A percentile compares a stretch with the other conserved stretches of the same genome.
Evolutionary conservation across 192 early-diverging fungal genomes (phyloP).

Genomic region (Umbelopsis sp.): DNA sequence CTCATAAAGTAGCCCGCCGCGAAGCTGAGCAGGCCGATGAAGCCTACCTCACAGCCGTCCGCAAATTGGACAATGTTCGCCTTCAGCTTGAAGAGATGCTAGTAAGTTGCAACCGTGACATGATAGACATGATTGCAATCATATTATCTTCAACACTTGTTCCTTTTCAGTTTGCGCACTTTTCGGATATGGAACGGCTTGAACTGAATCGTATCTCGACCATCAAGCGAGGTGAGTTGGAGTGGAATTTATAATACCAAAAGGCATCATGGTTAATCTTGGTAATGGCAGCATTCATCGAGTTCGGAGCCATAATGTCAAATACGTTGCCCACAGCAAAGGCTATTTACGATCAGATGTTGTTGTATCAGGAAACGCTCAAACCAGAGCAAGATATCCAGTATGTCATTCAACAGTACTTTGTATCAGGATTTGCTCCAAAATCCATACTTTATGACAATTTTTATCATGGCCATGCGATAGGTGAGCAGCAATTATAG

Average conservation of each 20-base stretch:
- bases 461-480: conserved; percentile 65
- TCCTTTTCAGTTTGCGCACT: conserved; percentile 53
- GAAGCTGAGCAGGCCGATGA: conserved; percentile 71
- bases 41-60: conserved; percentile 64
- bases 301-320: conserved; percentile 51
- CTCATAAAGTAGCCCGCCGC: conserved; percentile 52
- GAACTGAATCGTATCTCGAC: conserved; percentile 51
- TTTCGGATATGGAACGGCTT: conserved; percentile 49
- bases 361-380: conserved; percentile 67
- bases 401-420: conserved; percentile 75
- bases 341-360: conserved; percentile 59
- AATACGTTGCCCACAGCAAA: conserved; percentile 49
- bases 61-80: conserved; percentile 64
- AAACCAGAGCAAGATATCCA: conserved; percentile 78
- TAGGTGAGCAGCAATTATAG: too few species aligned
- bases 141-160: neutral
- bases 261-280: neutral
- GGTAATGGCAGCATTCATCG: conserved; percentile 40
- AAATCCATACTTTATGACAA: conserved; percentile 73
- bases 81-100: conserved; percentile 70
- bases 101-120: conserved; percentile 30
- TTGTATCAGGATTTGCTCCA: conserved; percentile 67
- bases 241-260: neutral
- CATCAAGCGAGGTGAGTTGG: conserved; percentile 46
- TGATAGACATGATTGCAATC: too few species aligned